Base-by-base conservation (phyloP, 345 rosid species). In the Luvunga scandens region DNA sequence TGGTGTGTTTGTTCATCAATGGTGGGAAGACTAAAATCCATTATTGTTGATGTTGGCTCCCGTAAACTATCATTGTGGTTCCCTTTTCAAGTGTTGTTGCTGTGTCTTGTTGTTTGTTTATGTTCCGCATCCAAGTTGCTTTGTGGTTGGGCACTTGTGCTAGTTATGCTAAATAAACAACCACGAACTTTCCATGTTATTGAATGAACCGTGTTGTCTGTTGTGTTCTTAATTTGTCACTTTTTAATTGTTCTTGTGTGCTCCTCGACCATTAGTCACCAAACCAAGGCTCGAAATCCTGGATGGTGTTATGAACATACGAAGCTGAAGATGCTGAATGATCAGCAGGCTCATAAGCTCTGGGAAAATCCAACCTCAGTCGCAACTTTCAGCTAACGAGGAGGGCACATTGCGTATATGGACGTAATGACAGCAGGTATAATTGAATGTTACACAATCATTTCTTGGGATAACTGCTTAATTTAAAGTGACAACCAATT, bases 1-100 rank as follows among this genome's bases (percentile, higher is more conserved):
- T 12, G 99, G 96, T 48, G 86, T 93, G 78, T 95, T 85, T 85
- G 98, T 89, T 34, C 99, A 93, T 86, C 98, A 93, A 12, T 92
- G 98, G 98, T 91, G 92, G 92, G 91, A 82, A 57, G 80, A 86
- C 59, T 93, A 79, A 73, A 61, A n/a, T 71, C 84, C 73, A 4
- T 28, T 19, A 28, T 28, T 77, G 34, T 2, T 66, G 65, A 21
- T 66, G 72, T 53, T 59, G 25, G 48, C 66, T 31, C 39, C 72
- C 53, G 34, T 4, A 7, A 33, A 72, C 42, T 42, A 28, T 72
- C 2, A 13, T 25, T 53, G 28, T 38, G 7, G 4, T 67, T 75
- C 25, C 2, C 57, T 53, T 14, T n/a, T 76, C 24, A 36, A 31
- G 39, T 66, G 61, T 14, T 19, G 65, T 34, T 71, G 38, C 50